Percentiles rank a stretch among this genome's conserved stretches.
Conservation (phyloP, 805 yeast species). For the Saccharomycopsis malanga region DNA sequence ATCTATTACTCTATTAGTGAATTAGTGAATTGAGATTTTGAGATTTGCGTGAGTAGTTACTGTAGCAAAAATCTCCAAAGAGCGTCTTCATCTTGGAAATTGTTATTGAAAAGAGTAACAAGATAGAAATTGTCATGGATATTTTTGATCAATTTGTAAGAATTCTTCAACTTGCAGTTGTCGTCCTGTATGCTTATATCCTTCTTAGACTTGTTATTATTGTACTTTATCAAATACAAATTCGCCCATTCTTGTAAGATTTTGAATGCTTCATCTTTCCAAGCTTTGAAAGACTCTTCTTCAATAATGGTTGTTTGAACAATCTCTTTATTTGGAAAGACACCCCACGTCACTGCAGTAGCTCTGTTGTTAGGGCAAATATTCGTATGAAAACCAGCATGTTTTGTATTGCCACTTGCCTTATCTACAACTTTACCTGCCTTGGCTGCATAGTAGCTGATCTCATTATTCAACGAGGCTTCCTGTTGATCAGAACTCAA, state of each 20-base stretch:
- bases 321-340: constrained; percentile 83
- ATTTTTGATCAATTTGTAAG: constrained; percentile 55
- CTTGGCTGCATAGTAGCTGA: constrained; percentile 75
- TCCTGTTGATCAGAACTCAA: neutral
- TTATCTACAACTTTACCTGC: no score
- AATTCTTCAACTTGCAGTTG: constrained; percentile 30
- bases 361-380: constrained; percentile 44
- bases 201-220: neutral
- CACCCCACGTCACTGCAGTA: constrained; percentile 97
- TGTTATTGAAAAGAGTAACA: constrained; percentile 85
- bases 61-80: constrained; percentile 12
- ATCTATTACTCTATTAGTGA: constrained; percentile 21
- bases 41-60: no score
- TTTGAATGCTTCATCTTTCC: constrained; percentile 93
- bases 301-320: constrained; percentile 90
- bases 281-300: constrained; percentile 85
- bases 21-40: constrained; percentile 23
- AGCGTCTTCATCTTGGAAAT: constrained; percentile 38
- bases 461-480: constrained; percentile 31
- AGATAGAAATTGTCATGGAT: constrained; percentile 60
- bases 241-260: constrained; percentile 92
- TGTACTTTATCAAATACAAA: constrained; percentile 44
- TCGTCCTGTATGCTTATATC: no score
- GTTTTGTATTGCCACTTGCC: neutral
- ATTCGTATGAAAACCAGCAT: constrained; percentile 55